A percentile compares a stretch with the other conserved stretches of the same genome.
Evolutionary conservation across 2,329 filamentous ascomycete species (phyloP).

Genomic region (Pyricularia pennisetigena): DNA sequence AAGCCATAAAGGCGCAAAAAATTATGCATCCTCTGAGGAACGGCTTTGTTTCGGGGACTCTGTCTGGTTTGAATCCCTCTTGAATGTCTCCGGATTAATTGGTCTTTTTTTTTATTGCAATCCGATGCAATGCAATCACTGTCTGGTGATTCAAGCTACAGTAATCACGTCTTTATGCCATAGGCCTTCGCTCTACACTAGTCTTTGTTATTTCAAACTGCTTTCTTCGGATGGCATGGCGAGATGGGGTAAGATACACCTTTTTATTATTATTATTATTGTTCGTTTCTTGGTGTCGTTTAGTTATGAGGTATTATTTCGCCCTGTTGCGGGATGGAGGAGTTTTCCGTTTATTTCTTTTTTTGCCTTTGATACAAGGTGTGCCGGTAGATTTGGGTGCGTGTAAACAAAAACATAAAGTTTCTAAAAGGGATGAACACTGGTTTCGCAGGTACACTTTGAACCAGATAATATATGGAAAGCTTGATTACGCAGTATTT

Average conservation of each 20-base stretch:
- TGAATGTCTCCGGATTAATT: neutral
- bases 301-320: neutral
- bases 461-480: neutral
- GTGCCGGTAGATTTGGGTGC: neutral
- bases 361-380: neutral
- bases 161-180: neutral
- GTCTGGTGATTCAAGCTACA: neutral
- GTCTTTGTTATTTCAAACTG: conserved; percentile 4
- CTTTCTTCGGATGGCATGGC: neutral
- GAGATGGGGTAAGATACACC: neutral
- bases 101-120: neutral
- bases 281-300: neutral
- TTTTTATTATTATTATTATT: neutral
- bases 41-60: neutral
- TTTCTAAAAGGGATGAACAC: neutral
- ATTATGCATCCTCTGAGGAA: neutral
- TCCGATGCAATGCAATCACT: neutral
- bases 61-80: neutral
- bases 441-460: neutral
- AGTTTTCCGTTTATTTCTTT: neutral
- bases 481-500: neutral
- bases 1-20: neutral
- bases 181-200: neutral
- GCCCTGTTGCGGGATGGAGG: neutral
- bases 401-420: neutral